A percentile compares a stretch with the other conserved stretches of the same genome.
phyloP scores from a whole-genome alignment of 805 yeast genomes.

The Cyberlindnera maclurae region DNA sequence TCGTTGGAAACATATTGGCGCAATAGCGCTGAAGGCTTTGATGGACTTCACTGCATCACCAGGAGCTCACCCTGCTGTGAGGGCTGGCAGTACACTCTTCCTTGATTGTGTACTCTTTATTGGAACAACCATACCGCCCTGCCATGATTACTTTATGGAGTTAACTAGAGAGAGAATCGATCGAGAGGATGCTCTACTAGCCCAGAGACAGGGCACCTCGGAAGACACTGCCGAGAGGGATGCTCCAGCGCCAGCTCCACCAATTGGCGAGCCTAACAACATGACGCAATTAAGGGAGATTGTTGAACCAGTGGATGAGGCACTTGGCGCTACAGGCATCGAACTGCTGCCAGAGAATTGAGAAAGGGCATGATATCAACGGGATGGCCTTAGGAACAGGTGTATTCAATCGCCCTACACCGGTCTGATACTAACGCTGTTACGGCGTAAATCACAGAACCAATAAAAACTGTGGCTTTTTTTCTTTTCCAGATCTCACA shows the following conservation, averaged over 20 bases:
- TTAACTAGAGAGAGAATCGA: constrained; percentile 1
- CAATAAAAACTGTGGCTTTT: no score
- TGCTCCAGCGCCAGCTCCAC: background rate
- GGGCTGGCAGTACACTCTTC: background rate
- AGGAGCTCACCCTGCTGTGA: background rate
- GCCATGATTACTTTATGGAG: constrained; percentile 7
- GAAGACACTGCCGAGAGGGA: background rate
- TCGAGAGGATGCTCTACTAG: background rate
- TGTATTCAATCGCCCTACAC: background rate
- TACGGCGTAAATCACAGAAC: no score
- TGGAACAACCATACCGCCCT: constrained; percentile 7
- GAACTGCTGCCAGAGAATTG: constrained; percentile 5
- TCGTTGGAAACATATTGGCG: no score
- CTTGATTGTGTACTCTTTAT: constrained; percentile 8
- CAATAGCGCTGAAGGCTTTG: no score
- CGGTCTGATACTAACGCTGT: no score
- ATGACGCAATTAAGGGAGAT: background rate
- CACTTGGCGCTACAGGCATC: constrained; percentile 6
- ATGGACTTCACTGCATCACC: background rate
- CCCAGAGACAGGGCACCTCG: background rate
- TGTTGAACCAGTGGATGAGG: background rate
- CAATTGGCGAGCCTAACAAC: background rate
- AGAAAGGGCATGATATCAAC: no score
- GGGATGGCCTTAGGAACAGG: no score
- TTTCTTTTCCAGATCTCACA: background rate